These are phyloP conservation scores for Leccinum cinnamomeum DNA, from an alignment of 1,284 basidiomycete genomes.

Conservation along the genomic window DNA sequence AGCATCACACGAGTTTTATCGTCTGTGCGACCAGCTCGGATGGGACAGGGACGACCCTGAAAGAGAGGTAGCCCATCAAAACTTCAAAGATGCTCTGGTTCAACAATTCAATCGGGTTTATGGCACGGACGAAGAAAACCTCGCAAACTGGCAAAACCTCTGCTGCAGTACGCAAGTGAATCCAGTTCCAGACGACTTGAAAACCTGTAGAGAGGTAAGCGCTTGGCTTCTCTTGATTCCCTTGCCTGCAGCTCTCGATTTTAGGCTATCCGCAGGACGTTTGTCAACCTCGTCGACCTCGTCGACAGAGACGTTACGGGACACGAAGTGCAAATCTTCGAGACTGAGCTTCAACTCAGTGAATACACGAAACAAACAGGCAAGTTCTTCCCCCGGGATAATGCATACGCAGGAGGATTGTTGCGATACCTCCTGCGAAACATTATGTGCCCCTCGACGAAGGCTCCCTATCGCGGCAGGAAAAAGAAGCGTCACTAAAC, in stretches of 20 bases:
- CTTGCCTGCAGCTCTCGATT: neutral
- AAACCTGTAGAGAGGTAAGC: slow-evolving; percentile 16
- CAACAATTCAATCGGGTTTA: slow-evolving; percentile 21
- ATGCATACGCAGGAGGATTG: slow-evolving; percentile 22
- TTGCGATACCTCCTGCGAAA: slow-evolving; percentile 21
- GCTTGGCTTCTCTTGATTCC: neutral
- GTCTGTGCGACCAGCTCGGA: too few relatives aligned
- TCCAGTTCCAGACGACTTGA: slow-evolving; percentile 12
- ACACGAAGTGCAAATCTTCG: slow-evolving; percentile 1
- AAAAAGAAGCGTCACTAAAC: slow-evolving; percentile 5
- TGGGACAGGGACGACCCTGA: too few relatives aligned
- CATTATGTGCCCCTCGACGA: slow-evolving; percentile 11
- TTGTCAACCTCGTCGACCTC: slow-evolving; percentile 26
- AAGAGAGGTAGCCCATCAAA: neutral
- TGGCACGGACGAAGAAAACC: slow-evolving; percentile 10
- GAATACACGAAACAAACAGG: slow-evolving; percentile 8
- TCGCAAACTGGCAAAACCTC: slow-evolving; percentile 13
- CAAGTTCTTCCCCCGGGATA: slow-evolving; percentile 23
- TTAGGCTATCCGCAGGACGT: slow-evolving; percentile 5
- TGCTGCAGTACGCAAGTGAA: slow-evolving; percentile 8
- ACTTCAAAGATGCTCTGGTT: slow-evolving; percentile 16
- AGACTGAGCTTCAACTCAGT: slow-evolving; percentile 13
- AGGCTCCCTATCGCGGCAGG: neutral
- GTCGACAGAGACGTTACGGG: slow-evolving; percentile 15
- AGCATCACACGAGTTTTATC: too few relatives aligned